Conservation (phyloP, 176 grass and related monocot species). For the Eleusine indica region DNA sequence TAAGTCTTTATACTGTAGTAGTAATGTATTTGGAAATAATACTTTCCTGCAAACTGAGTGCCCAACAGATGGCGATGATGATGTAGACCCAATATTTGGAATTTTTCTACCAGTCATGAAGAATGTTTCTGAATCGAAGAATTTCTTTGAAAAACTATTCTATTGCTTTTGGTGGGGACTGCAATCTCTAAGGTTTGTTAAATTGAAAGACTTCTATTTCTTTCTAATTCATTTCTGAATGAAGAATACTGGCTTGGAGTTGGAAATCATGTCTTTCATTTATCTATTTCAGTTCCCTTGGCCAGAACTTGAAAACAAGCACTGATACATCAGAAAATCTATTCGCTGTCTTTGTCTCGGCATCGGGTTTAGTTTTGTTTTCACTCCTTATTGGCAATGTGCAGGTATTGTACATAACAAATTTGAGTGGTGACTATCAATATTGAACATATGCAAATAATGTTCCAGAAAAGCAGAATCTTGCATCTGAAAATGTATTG, state of each 20-base stretch:
- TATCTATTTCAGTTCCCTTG: conserved; percentile 84
- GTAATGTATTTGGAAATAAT: conserved; percentile 33
- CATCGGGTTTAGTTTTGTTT: conserved; percentile 89
- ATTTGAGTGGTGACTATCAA: neutral
- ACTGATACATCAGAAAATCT: conserved; percentile 80
- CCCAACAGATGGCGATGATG: conserved; percentile 23
- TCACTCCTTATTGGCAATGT: conserved; percentile 98
- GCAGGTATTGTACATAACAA: conserved; percentile 64
- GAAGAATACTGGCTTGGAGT: neutral
- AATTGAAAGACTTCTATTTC: neutral
- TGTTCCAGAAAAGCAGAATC: conserved; percentile 6
- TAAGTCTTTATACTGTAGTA: conserved; percentile 66
- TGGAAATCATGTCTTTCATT: neutral
- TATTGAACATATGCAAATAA: neutral
- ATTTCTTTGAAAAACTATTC: conserved; percentile 93
- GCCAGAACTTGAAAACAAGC: conserved; percentile 86
- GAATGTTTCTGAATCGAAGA: conserved; percentile 62
- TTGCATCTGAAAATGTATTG: neutral
- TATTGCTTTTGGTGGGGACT: conserved; percentile 99
- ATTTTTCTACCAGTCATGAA: conserved; percentile 63
- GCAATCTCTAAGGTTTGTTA: conserved; percentile 88
- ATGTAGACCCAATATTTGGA: conserved; percentile 61
- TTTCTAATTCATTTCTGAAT: neutral
- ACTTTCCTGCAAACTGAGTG: conserved; percentile 46
- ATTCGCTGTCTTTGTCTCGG: conserved; percentile 83